Conservation (phyloP, 2,329 filamentous ascomycete species). For the Penicillium capsulatum region DNA sequence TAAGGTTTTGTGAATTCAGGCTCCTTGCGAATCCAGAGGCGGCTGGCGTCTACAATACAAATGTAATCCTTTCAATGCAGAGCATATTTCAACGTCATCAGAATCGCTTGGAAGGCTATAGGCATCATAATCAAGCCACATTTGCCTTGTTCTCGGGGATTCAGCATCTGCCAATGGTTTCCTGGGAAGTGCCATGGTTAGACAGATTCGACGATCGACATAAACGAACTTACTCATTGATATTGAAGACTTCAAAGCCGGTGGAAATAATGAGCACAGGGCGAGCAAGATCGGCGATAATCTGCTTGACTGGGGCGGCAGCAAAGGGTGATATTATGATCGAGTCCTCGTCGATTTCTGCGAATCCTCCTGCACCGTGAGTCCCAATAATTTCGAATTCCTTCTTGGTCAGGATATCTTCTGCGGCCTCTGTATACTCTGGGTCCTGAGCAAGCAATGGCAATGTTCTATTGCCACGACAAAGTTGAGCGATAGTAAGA, state of each 20-base stretch:
- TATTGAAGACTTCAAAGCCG: constrained; percentile 16
- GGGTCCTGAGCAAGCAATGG: too few species aligned
- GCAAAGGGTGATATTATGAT: constrained; percentile 19
- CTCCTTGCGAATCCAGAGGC: constrained; percentile 9
- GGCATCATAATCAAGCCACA: constrained; percentile 19
- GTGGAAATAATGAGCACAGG: constrained; percentile 20
- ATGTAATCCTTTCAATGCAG: constrained; percentile 14
- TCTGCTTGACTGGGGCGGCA: too few species aligned
- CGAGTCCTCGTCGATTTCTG: constrained; percentile 19
- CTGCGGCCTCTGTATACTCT: constrained; percentile 15
- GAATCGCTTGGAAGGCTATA: constrained; percentile 16
- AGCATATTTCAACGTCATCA: constrained; percentile 17
- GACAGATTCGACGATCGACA: constrained; percentile 12
- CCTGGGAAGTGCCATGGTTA: constrained; percentile 11
- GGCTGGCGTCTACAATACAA: constrained; percentile 17
- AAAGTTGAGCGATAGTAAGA: constrained; percentile 21
- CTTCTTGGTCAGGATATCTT: constrained; percentile 16
- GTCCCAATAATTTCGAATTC: constrained; percentile 16
- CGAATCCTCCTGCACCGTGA: constrained; percentile 19
- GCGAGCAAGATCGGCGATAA: too few species aligned
- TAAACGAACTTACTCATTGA: constrained; percentile 16
- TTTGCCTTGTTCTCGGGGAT: constrained; percentile 20
- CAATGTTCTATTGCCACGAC: constrained; percentile 11
- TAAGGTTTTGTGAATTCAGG: too few species aligned
- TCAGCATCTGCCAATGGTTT: constrained; percentile 20